Base-by-base conservation (phyloP, 495 filamentous ascomycete genomes). In the Tuber calosporum region DNA sequence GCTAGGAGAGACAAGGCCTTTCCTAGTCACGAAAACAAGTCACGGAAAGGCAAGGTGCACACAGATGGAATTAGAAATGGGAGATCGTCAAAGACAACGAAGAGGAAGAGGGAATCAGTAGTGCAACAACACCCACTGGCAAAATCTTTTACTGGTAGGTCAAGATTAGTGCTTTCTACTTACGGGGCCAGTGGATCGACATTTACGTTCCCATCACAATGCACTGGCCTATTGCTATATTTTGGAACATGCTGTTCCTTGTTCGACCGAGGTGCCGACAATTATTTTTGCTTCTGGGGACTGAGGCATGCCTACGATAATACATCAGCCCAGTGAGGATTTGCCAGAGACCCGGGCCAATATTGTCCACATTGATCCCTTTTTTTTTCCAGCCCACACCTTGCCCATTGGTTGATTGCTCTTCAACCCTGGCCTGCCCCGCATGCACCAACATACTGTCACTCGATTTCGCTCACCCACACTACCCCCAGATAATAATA, bases 71-170 rank as follows among this genome's bases (percentile, higher is more conserved):
- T 62, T 34, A 62, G 53, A 62, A 62, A 62, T 3, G 9, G 53
- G 53, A 62, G 53, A 62, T 13, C 53, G 53, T 34, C 30, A 66
- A 73, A 67, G 38, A 77, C 42, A 69, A 69, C 75, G 62, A 78
- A 73, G 42, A 76, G 73, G 30, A 77, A 9, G 26, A 62, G 26
- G 53, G 53, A 26, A 30, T 30, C 37, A 45, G 48, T 34, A 72
- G 62, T 42, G 58, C 43, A 73, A 22, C 74, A 77, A 69, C 76
- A 78, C 48, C 76, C 76, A 62, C 69, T 78, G 75, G 76, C 68
- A 39, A 77, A 71, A 73, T 68, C 76, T 53, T 78, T 78, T 48
- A 70, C 58, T 77, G 75, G 76, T 78, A 62, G 26, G 53, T 62
- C 53, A 62, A 62, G 53, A 62, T 62, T 17, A 62, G 53, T 62